A percentile compares a stretch with the other conserved stretches of the same genome.
phyloP scores from a whole-genome alignment of 2,329 filamentous ascomycete genomes.

The Dichotomopilus funicola region DNA sequence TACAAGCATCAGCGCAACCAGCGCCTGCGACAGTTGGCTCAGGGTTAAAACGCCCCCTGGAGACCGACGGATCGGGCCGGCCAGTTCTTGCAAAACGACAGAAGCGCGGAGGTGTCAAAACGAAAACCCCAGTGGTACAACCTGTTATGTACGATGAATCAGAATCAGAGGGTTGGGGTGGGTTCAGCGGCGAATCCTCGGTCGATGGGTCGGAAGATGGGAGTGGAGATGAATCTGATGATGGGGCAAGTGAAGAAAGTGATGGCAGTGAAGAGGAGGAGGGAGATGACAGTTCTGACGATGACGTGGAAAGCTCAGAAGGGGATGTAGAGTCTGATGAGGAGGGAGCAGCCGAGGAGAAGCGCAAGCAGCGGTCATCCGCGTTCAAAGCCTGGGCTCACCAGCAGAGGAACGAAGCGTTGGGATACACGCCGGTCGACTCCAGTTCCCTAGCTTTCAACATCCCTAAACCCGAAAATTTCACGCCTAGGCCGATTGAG shows the following conservation, averaged over 20 bases:
- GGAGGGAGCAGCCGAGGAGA: constrained; percentile 28
- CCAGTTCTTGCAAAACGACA: constrained; percentile 81
- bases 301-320: constrained; percentile 11
- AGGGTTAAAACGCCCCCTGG: constrained; percentile 81
- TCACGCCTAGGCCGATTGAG: constrained; percentile 61
- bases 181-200: constrained; percentile 42
- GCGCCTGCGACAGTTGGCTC: constrained; percentile 49
- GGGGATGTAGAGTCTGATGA: constrained; percentile 25
- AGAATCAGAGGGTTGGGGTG: constrained; percentile 52
- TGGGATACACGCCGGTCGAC: constrained; percentile 55
- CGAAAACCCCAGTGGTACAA: constrained; percentile 44
- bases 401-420: constrained; percentile 71
- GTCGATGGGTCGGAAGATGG: constrained; percentile 21
- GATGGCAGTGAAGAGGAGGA: constrained; percentile 30
- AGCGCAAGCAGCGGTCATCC: constrained; percentile 39
- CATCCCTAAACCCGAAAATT: constrained; percentile 54
- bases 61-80: constrained; percentile 69
- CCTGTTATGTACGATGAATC: constrained; percentile 37
- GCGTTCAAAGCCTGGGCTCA: constrained; percentile 95
- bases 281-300: constrained; percentile 3
- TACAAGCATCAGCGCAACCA: constrained; percentile 10
- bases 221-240: constrained; percentile 26
- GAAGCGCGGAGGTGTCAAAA: constrained; percentile 57
- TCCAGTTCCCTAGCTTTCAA: constrained; percentile 37
- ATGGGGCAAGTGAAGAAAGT: constrained; percentile 31